Evolutionary conservation across 768 basidiomycete genomes (phyloP), one percentile per base, ranked within the genome.

Genomic region (Cystoderma amianthinum): DNA sequence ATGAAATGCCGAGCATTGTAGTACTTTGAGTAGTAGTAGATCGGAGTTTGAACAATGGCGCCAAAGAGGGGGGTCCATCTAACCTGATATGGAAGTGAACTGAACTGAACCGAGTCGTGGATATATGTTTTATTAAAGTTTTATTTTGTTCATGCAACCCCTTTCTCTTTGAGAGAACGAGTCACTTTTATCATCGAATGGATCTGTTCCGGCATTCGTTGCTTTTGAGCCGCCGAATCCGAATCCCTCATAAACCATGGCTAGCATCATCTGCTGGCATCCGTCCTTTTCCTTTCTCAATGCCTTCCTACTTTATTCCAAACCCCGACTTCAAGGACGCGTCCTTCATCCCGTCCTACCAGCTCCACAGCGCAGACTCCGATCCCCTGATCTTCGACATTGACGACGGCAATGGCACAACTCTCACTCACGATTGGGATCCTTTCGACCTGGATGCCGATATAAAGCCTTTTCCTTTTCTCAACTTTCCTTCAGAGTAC

Each of bases 1-100:
- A 89, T 64, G 78, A 60, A 39, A 60, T 61, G n/a, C 60, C 62
- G 42, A 62, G 65, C 42, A 62, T 66, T 45, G 61, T 63, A 37
- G 58, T 66, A 47, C 56, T 62, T 37, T 65, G 58, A 50, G 54
- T 42, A 37, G 21, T 18, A 28, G 43, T 47, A 44, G 39, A 42
- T 39, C 20, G 33, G 43, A 43, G 43, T 43, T 39, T 36, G 46
- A 36, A 50, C 42, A 48, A 47, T 42, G 44, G 44, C 30, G 25
- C 55, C 53, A 40, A 13, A 20, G 17, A 13, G 23, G 32, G 19
- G 53, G 58, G 50, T 40, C 46, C 21, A 2, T 21, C 7, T n/a
- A 7, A n/a, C 25, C n/a, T n/a, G 25, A 28, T 28, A n/a, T 28
- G 25, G 25, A n/a, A 7, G 25, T 28, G 7, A 28, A 7, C 7